phyloP scores from a whole-genome alignment of 2,329 filamentous ascomycete species.

The Calonectria crousiana region DNA sequence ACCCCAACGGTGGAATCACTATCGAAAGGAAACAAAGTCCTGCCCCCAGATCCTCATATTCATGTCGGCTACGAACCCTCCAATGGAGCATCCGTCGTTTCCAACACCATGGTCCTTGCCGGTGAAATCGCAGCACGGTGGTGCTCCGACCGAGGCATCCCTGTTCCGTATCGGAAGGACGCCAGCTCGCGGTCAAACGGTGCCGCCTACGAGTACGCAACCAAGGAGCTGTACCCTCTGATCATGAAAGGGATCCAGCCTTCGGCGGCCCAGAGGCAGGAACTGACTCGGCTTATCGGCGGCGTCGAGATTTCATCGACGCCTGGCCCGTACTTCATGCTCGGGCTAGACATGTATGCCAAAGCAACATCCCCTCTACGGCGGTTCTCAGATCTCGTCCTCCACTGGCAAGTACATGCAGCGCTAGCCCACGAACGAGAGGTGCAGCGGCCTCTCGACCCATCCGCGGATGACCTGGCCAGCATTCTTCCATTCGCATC shows the following conservation, averaged over 20 bases:
- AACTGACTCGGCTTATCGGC: conserved; percentile 55
- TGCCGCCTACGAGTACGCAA: conserved; percentile 53
- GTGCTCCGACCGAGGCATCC: conserved; percentile 69
- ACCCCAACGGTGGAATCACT: conserved; percentile 37
- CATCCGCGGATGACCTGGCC: conserved; percentile 44
- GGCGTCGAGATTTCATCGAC: conserved; percentile 63
- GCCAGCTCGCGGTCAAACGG: conserved; percentile 54
- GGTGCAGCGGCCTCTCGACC: conserved; percentile 40
- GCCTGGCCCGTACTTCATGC: conserved; percentile 66
- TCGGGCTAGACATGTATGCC: conserved; percentile 71
- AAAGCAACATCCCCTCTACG: conserved; percentile 77
- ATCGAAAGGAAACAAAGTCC: conserved; percentile 32
- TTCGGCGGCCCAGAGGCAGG: conserved; percentile 46
- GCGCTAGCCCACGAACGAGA: conserved; percentile 63
- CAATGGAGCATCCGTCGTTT: conserved; percentile 50
- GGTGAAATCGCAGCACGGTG: conserved; percentile 72
- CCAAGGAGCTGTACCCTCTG: conserved; percentile 50
- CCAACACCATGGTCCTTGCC: conserved; percentile 69
- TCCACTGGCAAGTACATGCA: conserved; percentile 76
- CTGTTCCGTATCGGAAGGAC: conserved; percentile 70
- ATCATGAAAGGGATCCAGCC: conserved; percentile 48
- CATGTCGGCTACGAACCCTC: conserved; percentile 48
- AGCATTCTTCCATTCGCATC: conserved; percentile 61
- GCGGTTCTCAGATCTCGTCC: conserved; percentile 71
- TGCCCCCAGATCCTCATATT: conserved; percentile 65